Evolutionary conservation across 768 basidiomycete genomes (phyloP).

Genomic region (Russula vinacea): DNA sequence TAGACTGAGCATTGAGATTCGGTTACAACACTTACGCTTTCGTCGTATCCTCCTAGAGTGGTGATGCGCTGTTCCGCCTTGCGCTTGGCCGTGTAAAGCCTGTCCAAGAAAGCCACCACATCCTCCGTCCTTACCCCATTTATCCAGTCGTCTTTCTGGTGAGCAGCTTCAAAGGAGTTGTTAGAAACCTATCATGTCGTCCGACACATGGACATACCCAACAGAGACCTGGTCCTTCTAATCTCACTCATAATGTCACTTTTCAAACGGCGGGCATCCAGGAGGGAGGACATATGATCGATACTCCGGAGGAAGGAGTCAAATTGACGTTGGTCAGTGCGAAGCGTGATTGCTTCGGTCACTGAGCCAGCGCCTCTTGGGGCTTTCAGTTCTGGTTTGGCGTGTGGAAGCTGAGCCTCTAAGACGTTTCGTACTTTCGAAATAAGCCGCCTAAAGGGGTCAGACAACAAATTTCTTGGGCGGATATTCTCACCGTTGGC

Average conservation of each 20-base stretch:
- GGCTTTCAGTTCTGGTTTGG: slow-evolving; percentile 44
- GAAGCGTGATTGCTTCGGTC: slow-evolving; percentile 74
- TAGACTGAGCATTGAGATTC: not conserved
- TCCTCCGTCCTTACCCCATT: slow-evolving; percentile 82
- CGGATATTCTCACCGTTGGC: slow-evolving; percentile 61
- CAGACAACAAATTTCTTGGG: slow-evolving; percentile 32
- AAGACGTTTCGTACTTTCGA: slow-evolving; percentile 82
- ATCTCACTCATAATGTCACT: slow-evolving; percentile 94
- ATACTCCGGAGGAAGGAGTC: slow-evolving; percentile 90
- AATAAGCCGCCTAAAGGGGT: slow-evolving; percentile 62
- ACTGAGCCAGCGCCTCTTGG: slow-evolving; percentile 38
- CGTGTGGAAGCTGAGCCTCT: slow-evolving; percentile 70
- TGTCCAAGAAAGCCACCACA: slow-evolving; percentile 80
- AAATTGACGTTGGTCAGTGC: slow-evolving; percentile 78
- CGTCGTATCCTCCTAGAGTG: slow-evolving; percentile 68
- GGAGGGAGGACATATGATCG: slow-evolving; percentile 69
- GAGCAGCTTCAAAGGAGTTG: slow-evolving; percentile 52
- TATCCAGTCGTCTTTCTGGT: slow-evolving; percentile 87
- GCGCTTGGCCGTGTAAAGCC: slow-evolving; percentile 85
- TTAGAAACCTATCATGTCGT: not conserved
- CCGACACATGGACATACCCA: slow-evolving; percentile 47
- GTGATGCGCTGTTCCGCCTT: slow-evolving; percentile 84
- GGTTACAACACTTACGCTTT: slow-evolving; percentile 46
- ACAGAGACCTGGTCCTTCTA: slow-evolving; percentile 66
- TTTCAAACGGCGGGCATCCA: slow-evolving; percentile 87